Evolutionary conservation across 768 basidiomycete species (phyloP).

Genomic region (Lepiota brunneoincarnata): DNA sequence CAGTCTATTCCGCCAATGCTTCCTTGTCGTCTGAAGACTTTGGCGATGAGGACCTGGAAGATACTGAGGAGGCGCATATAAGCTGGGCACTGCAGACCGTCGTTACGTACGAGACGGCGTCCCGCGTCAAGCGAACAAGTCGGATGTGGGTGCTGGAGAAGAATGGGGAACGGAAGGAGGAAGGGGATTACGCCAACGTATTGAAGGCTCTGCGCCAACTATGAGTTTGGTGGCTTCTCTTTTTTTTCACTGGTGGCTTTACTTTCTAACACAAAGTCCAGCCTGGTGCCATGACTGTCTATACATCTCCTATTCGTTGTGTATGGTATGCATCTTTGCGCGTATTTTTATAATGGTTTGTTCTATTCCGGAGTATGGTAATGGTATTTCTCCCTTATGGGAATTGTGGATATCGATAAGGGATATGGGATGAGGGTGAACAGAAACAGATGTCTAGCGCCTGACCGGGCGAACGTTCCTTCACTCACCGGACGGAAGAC

Average conservation of each 20-base stretch:
- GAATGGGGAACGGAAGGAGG: conserved; percentile 11
- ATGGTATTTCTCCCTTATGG: neutral
- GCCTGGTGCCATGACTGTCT: neutral
- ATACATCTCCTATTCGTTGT: too few relatives aligned
- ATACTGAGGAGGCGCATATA: conserved; percentile 8
- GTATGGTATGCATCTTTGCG: neutral
- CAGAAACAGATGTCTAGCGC: neutral
- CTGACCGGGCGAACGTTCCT: neutral
- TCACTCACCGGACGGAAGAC: conserved; percentile 2
- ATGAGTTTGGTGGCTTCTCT: neutral
- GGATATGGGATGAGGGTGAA: too few relatives aligned
- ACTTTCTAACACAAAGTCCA: neutral
- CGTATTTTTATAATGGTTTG: neutral
- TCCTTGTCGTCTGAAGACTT: neutral
- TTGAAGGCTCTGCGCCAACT: conserved; percentile 8
- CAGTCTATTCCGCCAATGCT: neutral
- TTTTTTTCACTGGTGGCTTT: neutral
- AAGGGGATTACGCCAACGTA: conserved; percentile 7
- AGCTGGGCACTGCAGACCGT: conserved; percentile 8
- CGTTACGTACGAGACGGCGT: conserved; percentile 4
- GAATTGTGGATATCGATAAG: neutral
- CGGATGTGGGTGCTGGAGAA: conserved; percentile 11
- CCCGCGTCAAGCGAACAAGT: conserved; percentile 7
- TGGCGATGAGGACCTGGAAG: conserved; percentile 7
- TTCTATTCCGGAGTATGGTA: too few relatives aligned